Base-by-base conservation (phyloP, 768 basidiomycete genomes). In the Tulasnella sp. region DNA sequence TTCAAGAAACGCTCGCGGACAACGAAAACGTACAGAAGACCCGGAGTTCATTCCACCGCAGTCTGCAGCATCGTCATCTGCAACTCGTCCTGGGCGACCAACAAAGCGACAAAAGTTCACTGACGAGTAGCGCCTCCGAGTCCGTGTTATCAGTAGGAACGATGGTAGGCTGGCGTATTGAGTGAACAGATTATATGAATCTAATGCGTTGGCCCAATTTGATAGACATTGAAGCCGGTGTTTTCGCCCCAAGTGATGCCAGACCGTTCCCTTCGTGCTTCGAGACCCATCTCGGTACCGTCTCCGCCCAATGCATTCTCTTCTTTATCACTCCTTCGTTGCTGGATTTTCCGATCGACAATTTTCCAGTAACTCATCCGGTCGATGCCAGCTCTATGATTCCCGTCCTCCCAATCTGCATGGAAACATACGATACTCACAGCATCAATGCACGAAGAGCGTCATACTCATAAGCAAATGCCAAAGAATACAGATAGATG, bases 11-110 rank as follows among this genome's bases (percentile, higher is more conserved):
- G 68, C 36, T 9, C 72, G 78, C 16, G 78, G 78, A 6, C 78
- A 79, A 39, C 36, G 78, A 38, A 79, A 74, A 72, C 31, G 78
- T 6, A 79, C 78, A 34, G 78, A 79, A n/a, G 78, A 79, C 74
- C 78, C 78, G 44, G 78, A 79, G 44, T 71, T 79, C 68, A 46
- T 72, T 34, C 78, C 78, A 21, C 71, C 78, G 19, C 31, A 72
- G 42, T 39, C 48, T 48, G 44, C 78, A 27, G 40, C 36, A 27
- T 58, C 72, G n/a, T 24, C 62, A 10, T 38, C 72, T 39, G 42
- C 18, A 71, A 71, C 27, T 42, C 68, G 78, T 31, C 71, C 78
- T 24, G 78, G 78, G 5, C 72, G 78, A 52, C 78, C 78, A 5
- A 52, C 36, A 7, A 79, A 79, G 31, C 38, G 78, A 48, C 78